Conservation (phyloP, 192 early-diverging fungal species). For the Coemansia sp. region DNA sequence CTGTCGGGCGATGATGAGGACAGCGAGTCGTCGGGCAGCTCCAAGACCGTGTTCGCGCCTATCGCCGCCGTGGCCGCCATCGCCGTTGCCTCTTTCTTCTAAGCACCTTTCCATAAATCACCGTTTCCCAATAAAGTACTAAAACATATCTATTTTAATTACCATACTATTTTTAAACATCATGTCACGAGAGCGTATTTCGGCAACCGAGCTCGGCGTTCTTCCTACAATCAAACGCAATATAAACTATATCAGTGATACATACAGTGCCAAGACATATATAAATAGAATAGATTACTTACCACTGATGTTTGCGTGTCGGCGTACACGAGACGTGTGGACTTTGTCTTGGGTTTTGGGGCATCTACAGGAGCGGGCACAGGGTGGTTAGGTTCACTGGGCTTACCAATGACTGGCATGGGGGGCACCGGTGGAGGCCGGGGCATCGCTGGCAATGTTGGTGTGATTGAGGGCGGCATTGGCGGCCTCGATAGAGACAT, state of each 20-base stretch:
- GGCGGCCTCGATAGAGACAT: background rate
- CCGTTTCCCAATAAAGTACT: background rate
- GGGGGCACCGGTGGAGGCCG: background rate
- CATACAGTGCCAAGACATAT: background rate
- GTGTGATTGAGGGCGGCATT: background rate
- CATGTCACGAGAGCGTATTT: slow-evolving; percentile 10
- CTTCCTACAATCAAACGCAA: slow-evolving; percentile 30
- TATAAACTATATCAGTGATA: too few species aligned
- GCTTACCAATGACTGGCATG: slow-evolving; percentile 9
- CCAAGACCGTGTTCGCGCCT: slow-evolving; percentile 23
- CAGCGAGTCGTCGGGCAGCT: slow-evolving; percentile 5
- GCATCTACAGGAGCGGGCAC: slow-evolving; percentile 24
- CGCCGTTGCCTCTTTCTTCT: slow-evolving; percentile 48
- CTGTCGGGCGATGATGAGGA: background rate
- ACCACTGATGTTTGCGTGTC: slow-evolving; percentile 38
- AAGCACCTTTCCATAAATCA: slow-evolving; percentile 9
- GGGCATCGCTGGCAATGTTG: background rate
- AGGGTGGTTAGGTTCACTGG: slow-evolving; percentile 6
- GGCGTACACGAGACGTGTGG: slow-evolving; percentile 39
- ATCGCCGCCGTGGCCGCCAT: slow-evolving; percentile 31
- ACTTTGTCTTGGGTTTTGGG: slow-evolving; percentile 17
- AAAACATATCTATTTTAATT: background rate
- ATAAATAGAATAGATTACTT: slow-evolving; percentile 18
- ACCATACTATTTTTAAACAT: background rate
- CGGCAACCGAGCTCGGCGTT: slow-evolving; percentile 36